Evolutionary conservation across 306 rosid genomes (phyloP), one percentile per base, ranked within the genome.

Genomic region (Comarum palustre): DNA sequence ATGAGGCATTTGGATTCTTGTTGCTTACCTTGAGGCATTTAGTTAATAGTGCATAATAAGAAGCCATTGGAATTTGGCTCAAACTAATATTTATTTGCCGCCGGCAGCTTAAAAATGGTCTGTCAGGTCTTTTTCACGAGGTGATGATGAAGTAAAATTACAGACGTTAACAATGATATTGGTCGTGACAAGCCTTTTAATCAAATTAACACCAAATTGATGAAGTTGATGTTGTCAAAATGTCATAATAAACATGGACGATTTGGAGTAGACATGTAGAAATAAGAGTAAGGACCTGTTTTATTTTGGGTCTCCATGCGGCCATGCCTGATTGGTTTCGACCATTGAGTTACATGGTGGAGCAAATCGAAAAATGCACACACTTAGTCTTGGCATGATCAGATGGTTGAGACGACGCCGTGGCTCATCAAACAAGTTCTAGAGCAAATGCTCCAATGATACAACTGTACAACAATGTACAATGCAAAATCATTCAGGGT

Each of bases 81-180:
- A 3, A 29, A 41, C 32, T 6, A 29, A 79, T 2, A 19, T 8
- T n/a, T 71, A 79, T 81, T 77, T 71, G 45, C 34, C 29, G 90
- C 88, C 90, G 90, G 88, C 92, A 80, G 55, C 57, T 67, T 19
- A n/a, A 75, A 59, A 42, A 43, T 61, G 64, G 65, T 73, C 51
- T 80, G 86, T 70, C 90, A 31, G 32, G 74, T 66, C 80, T 73
- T 41, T 83, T 73, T 71, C 75, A 74, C 57, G 76, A 69, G 75
- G 72, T 77, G 82, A 46, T 81, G 36, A 64, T 77, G 76, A 78
- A 72, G 63, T 24, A 48, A 55, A 51, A 61, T 38, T 5, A 54
- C 27, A 31, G 22, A 66, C 12, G 52, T 13, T 38, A 59, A 61
- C 66, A 45, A 73, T 39, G 72, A 75, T 51, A n/a, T 73, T 45